Base-by-base conservation (phyloP, 2,329 filamentous ascomycete species). In the Biscogniauxia marginata region DNA sequence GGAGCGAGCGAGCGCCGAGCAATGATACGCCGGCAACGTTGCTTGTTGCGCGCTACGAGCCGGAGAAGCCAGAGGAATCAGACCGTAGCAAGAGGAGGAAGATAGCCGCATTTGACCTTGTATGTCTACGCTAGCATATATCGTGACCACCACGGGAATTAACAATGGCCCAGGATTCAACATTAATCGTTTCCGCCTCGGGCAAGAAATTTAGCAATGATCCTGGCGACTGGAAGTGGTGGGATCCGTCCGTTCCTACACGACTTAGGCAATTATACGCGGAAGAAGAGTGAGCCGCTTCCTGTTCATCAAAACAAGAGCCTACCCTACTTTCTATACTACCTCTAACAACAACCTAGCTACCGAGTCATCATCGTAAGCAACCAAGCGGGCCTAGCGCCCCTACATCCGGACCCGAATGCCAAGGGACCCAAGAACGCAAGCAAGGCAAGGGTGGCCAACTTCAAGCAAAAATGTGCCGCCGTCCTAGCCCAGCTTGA, bases 141-240 rank as follows among this genome's bases (percentile, higher is more conserved):
- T 16, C 22, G 24, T 34, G 50, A 49, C 46, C 59, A 30, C 13
- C 13, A 61, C 57, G 21, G 13, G 49, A 20, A 21, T 24, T 30
- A 1, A 51, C 25, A 21, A 11, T 18, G 23, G 9, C 19, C 11
- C 56, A 90, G 87, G 95, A 99, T 70, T 95, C 90, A 7, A 99
- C 95, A 0, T 75, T 99, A 30, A 91, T 99, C 59, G 79, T 79
- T 1, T 89, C 91, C 0, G 81, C 85, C 3, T 96, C 92, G 0
- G 92, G 92, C 7, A 95, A 91, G 73, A 88, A 83, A 50, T 93
- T 93, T 67, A 81, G 85, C 2, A 81, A 82, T 51, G 84, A 86
- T 62, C 83, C 86, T 0, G 77, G 79, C 3, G 93, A 98, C 70
- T 99, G 95, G 95, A 91, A 90, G 71, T 99, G 95, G 95, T 98